Evolutionary conservation across 768 basidiomycete species (phyloP), one percentile per base, ranked within the genome.

Genomic region (Xerocomellus intermedius): DNA sequence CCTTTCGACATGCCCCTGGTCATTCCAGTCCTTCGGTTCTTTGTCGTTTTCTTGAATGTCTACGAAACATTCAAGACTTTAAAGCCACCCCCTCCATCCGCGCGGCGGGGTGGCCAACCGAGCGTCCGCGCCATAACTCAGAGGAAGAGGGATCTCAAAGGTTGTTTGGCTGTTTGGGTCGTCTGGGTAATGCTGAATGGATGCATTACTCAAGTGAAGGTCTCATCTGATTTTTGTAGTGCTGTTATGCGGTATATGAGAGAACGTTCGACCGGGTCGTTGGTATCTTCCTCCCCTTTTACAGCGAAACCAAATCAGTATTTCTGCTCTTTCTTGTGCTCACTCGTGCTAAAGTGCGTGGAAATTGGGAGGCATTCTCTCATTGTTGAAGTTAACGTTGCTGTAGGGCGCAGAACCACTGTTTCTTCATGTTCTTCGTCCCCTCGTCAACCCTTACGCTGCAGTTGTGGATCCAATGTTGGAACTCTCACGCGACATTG

Each of bases 31-130:
- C 82, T 94, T 41, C 86, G 88, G 36, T 68, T 87, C 55, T 75
- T 79, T 56, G 82, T 91, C 72, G 78, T 91, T 35, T 85, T 90
- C 68, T 74, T 89, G 60, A 93, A 93, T 67, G 76, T 92, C 39
- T 92, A 87, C 60, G 88, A 90, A 57, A 86, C 91, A 2, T 93
- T 86, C 79, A 94, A 94, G 75, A 86, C 84, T 2, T 76, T 94
- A 56, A 89, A 89, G 63, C 69, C 70, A 3, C 89, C 89, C 0
- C 81, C 80, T 32, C 78, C 80, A 2, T 80, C 79, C 6, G 62
- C 73, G 19, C 73, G 76, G 47, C 68, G 73, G 19, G 79, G 78
- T 55, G 84, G 85, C 13, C 77, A 77, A 24, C 86, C 86, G 9
- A 89, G 85, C 60, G 70, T 79, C 19, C 81, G 86, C 35, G 88